A percentile compares a stretch with the other conserved stretches of the same genome.
These are phyloP conservation scores for Brassica balearica DNA, from an alignment of 441 rosid genomes.

Conservation along the genomic window DNA sequence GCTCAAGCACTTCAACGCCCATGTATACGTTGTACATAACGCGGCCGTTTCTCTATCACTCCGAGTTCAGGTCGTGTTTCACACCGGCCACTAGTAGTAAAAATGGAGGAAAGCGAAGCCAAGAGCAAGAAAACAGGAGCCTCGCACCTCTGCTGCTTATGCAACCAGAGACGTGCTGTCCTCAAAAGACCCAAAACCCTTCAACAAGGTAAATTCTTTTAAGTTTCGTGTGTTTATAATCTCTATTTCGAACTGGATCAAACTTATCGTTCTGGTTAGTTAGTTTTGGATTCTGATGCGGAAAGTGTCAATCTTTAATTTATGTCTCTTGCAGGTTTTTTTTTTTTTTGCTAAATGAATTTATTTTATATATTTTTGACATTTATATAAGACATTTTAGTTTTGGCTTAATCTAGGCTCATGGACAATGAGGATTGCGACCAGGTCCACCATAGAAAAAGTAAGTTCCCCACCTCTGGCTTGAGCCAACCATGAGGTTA, in stretches of 20 bases:
- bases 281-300: background rate
- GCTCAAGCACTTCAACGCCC: too few species aligned
- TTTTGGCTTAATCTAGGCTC: background rate
- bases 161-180: conserved; percentile 64
- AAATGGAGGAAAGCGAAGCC: background rate
- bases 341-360: background rate
- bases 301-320: conserved; percentile 18
- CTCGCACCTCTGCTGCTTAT: conserved; percentile 52
- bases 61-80: too few species aligned
- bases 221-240: background rate
- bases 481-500: conserved; percentile 23
- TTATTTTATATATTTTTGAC: background rate
- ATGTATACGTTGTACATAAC: too few species aligned
- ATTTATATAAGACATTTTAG: background rate
- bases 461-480: conserved; percentile 56
- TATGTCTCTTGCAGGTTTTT: background rate
- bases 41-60: too few species aligned
- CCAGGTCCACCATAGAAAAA: conserved; percentile 83
- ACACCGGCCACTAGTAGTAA: too few species aligned
- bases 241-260: background rate
- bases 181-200: conserved; percentile 92
- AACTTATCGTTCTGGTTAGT: background rate
- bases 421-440: conserved; percentile 56
- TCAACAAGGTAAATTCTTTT: conserved; percentile 65
- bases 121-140: background rate